Conservation (phyloP, 208 protist genomes). For the Balamuthia mandrillaris region DNA sequence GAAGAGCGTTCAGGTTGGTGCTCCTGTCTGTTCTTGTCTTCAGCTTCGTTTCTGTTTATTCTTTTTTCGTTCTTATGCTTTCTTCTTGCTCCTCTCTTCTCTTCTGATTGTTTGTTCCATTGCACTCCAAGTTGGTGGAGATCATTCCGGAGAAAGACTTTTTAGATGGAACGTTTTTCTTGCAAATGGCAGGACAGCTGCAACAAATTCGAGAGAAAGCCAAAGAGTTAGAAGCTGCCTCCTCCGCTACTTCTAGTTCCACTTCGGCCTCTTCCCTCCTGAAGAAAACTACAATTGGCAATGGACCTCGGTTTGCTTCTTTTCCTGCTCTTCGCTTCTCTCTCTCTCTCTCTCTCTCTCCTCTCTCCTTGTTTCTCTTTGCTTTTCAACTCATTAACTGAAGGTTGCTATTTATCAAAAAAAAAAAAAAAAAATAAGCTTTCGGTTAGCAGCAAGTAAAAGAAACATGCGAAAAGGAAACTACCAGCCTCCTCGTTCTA, state of each 20-base stretch:
- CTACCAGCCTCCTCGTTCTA: too few relatives aligned
- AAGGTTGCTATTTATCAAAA: too few relatives aligned
- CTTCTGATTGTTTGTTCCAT: neutral
- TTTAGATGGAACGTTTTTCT: conserved; percentile 14
- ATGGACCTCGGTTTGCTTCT: neutral
- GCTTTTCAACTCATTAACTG: neutral
- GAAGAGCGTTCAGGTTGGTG: neutral
- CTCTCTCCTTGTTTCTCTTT: neutral
- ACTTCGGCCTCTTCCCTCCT: neutral
- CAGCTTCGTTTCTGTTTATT: neutral
- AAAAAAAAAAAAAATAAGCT: too few relatives aligned
- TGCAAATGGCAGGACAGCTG: neutral
- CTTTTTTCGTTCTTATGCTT: neutral
- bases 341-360: neutral
- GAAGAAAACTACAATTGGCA: neutral
- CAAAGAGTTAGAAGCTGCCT: neutral
- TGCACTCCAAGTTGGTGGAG: neutral
- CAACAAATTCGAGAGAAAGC: conserved; percentile 2
- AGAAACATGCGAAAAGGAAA: too few relatives aligned
- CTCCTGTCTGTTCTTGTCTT: neutral
- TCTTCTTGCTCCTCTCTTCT: neutral
- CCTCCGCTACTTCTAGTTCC: too few relatives aligned
- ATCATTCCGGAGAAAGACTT: neutral
- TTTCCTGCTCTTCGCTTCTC: neutral
- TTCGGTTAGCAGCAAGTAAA: neutral